Conservation (phyloP, 306 rosid genomes). For the Arachis hypogaea region DNA sequence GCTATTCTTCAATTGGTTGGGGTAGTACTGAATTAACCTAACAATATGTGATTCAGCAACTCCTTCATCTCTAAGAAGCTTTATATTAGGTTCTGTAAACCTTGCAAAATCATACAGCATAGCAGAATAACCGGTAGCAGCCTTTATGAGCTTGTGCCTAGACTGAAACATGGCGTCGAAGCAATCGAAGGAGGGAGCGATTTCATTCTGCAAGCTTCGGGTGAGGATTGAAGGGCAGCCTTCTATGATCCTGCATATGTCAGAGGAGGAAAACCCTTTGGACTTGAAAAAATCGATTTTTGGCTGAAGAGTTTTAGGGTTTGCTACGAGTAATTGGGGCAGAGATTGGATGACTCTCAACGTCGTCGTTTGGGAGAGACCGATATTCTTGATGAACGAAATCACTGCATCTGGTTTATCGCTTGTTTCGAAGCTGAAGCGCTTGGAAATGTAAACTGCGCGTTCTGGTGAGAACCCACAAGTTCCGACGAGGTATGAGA, state of each 20-base stretch:
- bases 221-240: background rate
- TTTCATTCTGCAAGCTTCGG: background rate
- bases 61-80: background rate
- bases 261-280: background rate
- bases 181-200: background rate
- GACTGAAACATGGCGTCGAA: background rate
- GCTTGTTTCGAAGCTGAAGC: background rate
- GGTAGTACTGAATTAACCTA: background rate
- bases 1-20: background rate
- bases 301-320: background rate
- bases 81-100: no score
- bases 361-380: constrained; percentile 1
- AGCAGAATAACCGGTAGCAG: background rate
- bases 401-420: constrained; percentile 10
- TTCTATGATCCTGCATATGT: background rate
- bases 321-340: background rate
- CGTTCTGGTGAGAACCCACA: constrained; percentile 7
- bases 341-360: no score
- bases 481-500: constrained; percentile 4
- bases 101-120: background rate
- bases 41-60: background rate
- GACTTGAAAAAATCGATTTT: background rate
- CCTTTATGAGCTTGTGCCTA: background rate
- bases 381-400: background rate
- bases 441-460: background rate